Evolutionary conservation across 768 basidiomycete genomes (phyloP).

Genomic region (Antrodiella citrinella): DNA sequence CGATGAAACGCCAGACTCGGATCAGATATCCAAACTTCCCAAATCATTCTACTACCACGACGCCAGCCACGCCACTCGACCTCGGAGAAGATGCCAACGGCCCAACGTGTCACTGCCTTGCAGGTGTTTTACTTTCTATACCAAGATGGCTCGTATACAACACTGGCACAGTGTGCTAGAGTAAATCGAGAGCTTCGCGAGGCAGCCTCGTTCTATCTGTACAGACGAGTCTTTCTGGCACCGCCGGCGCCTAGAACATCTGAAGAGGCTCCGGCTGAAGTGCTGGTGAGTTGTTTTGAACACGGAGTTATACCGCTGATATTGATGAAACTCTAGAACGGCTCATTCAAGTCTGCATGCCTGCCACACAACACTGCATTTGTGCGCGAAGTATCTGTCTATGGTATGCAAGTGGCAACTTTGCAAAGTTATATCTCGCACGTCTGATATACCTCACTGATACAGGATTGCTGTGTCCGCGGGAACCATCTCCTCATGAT

Average conservation of each 20-base stretch:
- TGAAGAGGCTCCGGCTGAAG: no score
- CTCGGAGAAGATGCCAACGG: no score
- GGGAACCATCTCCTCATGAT: constrained; percentile 15
- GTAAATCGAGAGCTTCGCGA: constrained; percentile 39
- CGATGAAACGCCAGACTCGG: no score
- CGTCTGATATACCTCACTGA: constrained; percentile 10
- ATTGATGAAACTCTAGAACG: neutral
- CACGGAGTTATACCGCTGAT: no score
- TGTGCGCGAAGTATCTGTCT: constrained; percentile 37
- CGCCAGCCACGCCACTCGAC: no score
- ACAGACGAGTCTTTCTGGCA: constrained; percentile 34
- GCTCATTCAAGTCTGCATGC: constrained; percentile 18
- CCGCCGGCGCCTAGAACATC: constrained; percentile 30
- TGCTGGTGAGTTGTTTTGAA: no score
- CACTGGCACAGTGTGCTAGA: constrained; percentile 34
- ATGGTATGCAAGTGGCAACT: constrained; percentile 27
- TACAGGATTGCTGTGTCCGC: no score
- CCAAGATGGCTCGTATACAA: no score
- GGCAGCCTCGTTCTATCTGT: constrained; percentile 38
- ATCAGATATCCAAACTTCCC: no score
- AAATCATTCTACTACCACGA: no score
- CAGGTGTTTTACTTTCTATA: no score
- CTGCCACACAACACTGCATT: constrained; percentile 30
- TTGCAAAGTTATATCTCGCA: constrained; percentile 9
- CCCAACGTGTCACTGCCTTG: no score